A percentile compares a stretch with the other conserved stretches of the same genome.
Conservation (phyloP, 257 asterid species). For the Fraxinus quadrangulata region DNA sequence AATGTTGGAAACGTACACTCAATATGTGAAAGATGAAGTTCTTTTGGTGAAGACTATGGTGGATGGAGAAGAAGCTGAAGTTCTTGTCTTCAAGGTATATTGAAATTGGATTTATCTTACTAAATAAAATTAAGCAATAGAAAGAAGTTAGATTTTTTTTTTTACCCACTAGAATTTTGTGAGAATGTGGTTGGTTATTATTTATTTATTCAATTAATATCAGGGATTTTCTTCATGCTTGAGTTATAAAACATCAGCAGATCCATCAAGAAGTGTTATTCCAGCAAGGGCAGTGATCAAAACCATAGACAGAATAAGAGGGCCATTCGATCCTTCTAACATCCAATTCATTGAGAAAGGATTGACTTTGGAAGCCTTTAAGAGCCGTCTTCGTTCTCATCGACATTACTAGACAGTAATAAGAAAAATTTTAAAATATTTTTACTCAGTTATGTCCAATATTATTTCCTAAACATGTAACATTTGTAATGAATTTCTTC, state of each 20-base stretch:
- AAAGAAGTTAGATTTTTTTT: neutral
- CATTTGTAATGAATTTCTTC: neutral
- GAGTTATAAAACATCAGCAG: constrained; percentile 52
- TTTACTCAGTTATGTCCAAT: neutral
- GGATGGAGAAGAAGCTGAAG: constrained; percentile 53
- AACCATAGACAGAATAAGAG: constrained; percentile 62
- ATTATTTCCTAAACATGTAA: neutral
- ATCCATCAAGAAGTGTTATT: constrained; percentile 72
- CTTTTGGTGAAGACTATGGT: constrained; percentile 59
- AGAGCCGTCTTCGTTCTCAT: constrained; percentile 29
- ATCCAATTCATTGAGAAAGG: constrained; percentile 62
- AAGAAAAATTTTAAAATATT: neutral
- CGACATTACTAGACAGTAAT: neutral
- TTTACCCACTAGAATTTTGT: neutral
- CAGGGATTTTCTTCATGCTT: constrained; percentile 84
- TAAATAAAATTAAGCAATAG: no score
- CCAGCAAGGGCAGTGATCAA: constrained; percentile 63
- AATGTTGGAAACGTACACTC: constrained; percentile 56
- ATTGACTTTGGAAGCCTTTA: constrained; percentile 45
- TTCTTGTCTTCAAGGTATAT: constrained; percentile 65
- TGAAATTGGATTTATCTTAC: no score
- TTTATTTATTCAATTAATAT: neutral
- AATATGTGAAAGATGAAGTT: constrained; percentile 50
- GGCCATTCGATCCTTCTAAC: constrained; percentile 72
- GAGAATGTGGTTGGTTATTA: neutral